These are phyloP conservation scores for Pythium insidiosum DNA, from an alignment of 352 stramenopile species.

Conservation along the genomic window DNA sequence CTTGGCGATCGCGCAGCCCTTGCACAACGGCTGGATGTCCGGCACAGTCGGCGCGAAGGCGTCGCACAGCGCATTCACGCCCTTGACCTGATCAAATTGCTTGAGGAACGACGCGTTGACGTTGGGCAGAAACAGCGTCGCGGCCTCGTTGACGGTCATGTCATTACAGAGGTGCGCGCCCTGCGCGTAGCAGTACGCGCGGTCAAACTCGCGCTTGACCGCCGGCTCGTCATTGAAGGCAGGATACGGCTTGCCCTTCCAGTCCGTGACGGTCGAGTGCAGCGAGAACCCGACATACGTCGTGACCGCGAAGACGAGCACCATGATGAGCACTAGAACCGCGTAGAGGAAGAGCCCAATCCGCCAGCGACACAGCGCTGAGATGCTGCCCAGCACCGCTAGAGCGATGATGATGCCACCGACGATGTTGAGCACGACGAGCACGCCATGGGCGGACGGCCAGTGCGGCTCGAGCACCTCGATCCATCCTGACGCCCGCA, in stretches of 20 bases:
- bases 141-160: conserved; percentile 36
- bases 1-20: conserved; percentile 38
- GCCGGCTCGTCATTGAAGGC: conserved; percentile 30
- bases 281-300: background rate
- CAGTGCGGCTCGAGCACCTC: conserved; percentile 54
- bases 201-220: conserved; percentile 55
- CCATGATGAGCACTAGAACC: conserved; percentile 34
- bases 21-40: conserved; percentile 33
- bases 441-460: conserved; percentile 28
- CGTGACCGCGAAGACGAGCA: conserved; percentile 28
- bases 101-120: conserved; percentile 21
- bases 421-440: conserved; percentile 41
- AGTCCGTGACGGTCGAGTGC: conserved; percentile 31
- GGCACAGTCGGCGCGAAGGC: conserved; percentile 24
- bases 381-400: conserved; percentile 45
- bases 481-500: conserved; percentile 42
- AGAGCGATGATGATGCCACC: conserved; percentile 48
- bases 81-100: conserved; percentile 32
- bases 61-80: conserved; percentile 52
- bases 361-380: conserved; percentile 48
- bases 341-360: conserved; percentile 51
- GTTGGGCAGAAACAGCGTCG: conserved; percentile 40
- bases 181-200: conserved; percentile 68
- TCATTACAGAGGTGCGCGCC: conserved; percentile 64
- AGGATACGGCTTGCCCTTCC: conserved; percentile 38